These are phyloP conservation scores for Lepidium sativum DNA, from an alignment of 345 rosid species.

Conservation along the genomic window DNA sequence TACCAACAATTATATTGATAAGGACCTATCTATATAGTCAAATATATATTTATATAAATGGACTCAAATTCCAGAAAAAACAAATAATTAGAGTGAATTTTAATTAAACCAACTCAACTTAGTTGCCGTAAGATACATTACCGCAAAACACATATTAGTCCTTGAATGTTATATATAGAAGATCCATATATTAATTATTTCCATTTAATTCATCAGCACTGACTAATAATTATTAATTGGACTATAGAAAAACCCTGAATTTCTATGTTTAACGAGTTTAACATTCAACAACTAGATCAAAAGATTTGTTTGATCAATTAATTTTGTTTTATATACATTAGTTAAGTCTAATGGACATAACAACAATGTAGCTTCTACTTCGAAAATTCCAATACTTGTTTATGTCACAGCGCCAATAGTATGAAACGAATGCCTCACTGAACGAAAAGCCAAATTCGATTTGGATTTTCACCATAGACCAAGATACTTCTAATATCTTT, in stretches of 20 bases:
- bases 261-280: not conserved
- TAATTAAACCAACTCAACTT: too few species aligned
- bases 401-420: not conserved
- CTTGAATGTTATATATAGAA: not conserved
- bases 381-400: not conserved
- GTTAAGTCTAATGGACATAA: not conserved
- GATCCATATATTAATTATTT: not conserved
- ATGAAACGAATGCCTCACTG: not conserved
- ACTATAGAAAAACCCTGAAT: not conserved
- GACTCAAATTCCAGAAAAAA: too few species aligned
- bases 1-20: too few species aligned
- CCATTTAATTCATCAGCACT: not conserved
- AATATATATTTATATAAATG: too few species aligned
- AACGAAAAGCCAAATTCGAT: not conserved
- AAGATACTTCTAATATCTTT: not conserved
- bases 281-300: not conserved
- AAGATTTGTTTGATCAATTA: not conserved
- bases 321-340: not conserved
- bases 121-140: too few species aligned
- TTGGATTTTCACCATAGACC: not conserved
- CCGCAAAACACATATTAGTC: not conserved
- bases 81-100: too few species aligned
- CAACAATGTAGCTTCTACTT: not conserved
- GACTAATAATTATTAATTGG: not conserved
- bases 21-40: too few species aligned